Conservation (phyloP, 73 alveolate genomes). For the Paramecium primaurelia region DNA sequence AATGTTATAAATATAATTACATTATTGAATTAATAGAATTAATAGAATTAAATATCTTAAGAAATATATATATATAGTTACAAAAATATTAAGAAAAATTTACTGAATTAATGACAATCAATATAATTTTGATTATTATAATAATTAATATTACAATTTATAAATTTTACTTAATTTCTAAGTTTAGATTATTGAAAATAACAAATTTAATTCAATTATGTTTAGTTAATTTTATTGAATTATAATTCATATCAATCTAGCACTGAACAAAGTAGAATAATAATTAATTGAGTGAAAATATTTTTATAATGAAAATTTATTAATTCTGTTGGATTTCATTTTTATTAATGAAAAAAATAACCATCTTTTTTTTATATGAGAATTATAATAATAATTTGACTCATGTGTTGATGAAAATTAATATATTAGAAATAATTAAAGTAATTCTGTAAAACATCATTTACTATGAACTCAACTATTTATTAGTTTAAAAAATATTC, state of each 20-base stretch:
- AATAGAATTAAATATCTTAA: too few relatives aligned
- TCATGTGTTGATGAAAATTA: not conserved
- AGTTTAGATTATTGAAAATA: too few relatives aligned
- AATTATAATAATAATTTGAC: not conserved
- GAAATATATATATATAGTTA: too few relatives aligned
- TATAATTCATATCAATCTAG: not conserved
- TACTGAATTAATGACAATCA: too few relatives aligned
- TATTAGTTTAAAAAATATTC: not conserved
- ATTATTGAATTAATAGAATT: too few relatives aligned
- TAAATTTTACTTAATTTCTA: too few relatives aligned
- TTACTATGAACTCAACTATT: not conserved
- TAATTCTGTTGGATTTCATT: not conserved
- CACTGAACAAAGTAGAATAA: not conserved
- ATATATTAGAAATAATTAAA: not conserved
- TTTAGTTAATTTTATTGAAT: not conserved
- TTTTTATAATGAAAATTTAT: not conserved
- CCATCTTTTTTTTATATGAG: not conserved
- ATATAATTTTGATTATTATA: too few relatives aligned
- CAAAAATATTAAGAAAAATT: too few relatives aligned
- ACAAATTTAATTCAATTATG: not conserved
- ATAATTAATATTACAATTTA: too few relatives aligned
- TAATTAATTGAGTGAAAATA: not conserved
- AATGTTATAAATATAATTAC: too few relatives aligned
- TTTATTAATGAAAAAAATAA: not conserved
- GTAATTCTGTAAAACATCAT: not conserved